Evolutionary conservation across 202 grass and related monocot genomes (phyloP).

Genomic region (Tripidium arundinaceum): DNA sequence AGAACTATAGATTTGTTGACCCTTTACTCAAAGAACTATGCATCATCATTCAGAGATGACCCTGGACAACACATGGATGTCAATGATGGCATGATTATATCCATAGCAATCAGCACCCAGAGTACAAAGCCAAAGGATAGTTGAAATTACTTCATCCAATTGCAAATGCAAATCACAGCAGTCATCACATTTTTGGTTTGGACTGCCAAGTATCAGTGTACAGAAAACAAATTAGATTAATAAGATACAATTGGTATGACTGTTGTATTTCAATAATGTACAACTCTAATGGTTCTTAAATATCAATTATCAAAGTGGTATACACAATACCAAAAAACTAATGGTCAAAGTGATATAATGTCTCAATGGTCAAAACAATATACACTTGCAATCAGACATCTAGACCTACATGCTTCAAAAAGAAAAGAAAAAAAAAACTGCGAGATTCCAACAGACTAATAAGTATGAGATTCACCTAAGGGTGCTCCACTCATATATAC

Average conservation of each 20-base stretch:
- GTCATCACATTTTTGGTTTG: background rate
- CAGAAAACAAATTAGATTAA: background rate
- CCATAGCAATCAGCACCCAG: background rate
- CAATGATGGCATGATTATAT: conserved; percentile 26
- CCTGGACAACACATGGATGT: conserved; percentile 14
- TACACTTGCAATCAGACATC: background rate
- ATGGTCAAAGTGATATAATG: too few species aligned
- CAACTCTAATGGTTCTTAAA: background rate
- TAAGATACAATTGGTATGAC: background rate
- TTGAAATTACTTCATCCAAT: background rate
- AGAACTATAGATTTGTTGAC: background rate
- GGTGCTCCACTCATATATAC: background rate
- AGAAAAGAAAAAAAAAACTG: background rate
- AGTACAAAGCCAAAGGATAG: background rate
- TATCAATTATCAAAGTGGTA: background rate
- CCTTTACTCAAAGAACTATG: conserved; percentile 17
- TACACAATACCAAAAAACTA: background rate
- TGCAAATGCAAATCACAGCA: background rate
- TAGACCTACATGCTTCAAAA: background rate
- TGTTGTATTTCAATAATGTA: background rate
- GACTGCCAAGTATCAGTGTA: background rate
- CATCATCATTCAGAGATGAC: conserved; percentile 36
- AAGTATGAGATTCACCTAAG: conserved; percentile 12
- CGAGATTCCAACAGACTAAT: background rate
- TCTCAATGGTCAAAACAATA: background rate